A percentile compares a stretch with the other conserved stretches of the same genome.
Evolutionary conservation across 108 stramenopile genomes (phyloP).

Genomic region (Nitzschia sp.): DNA sequence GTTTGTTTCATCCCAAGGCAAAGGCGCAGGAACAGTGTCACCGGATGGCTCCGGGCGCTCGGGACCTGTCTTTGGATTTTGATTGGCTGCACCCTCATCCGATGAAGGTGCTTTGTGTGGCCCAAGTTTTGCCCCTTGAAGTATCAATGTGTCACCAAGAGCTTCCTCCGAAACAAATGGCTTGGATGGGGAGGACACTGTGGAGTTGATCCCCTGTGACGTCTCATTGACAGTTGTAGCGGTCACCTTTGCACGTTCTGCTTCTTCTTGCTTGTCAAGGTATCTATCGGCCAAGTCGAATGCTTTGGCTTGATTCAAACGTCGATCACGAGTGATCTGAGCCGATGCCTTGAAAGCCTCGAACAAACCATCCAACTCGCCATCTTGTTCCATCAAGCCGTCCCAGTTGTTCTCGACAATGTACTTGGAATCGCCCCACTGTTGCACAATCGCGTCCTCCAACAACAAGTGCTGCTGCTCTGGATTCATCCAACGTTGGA

Average conservation of each 20-base stretch:
- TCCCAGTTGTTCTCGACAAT: conserved; percentile 22
- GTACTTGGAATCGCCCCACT: conserved; percentile 35
- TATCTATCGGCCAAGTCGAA: background rate
- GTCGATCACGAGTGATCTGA: background rate
- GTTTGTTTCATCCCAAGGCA: conserved; percentile 68
- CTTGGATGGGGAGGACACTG: background rate
- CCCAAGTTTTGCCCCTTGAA: conserved; percentile 37
- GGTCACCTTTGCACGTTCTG: background rate
- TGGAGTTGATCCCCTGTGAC: background rate
- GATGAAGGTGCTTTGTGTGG: conserved; percentile 35
- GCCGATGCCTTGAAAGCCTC: background rate
- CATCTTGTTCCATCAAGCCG: background rate
- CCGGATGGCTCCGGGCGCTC: conserved; percentile 51
- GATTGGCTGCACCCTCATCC: conserved; percentile 31
- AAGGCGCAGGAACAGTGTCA: conserved; percentile 13
- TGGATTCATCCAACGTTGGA: conserved; percentile 8
- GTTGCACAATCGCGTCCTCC: conserved; percentile 45
- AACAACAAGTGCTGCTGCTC: conserved; percentile 9
- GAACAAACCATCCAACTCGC: background rate
- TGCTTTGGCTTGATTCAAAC: background rate
- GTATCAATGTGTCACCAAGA: conserved; percentile 58
- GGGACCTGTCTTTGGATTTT: conserved; percentile 61
- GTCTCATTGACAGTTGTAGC: background rate
- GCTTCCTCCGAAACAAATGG: conserved; percentile 38
- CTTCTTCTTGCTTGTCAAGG: conserved; percentile 8